Evolutionary conservation across 108 stramenopile genomes (phyloP), one percentile per base, ranked within the genome.

Genomic region (Cyclostephanos invisitatus): DNA sequence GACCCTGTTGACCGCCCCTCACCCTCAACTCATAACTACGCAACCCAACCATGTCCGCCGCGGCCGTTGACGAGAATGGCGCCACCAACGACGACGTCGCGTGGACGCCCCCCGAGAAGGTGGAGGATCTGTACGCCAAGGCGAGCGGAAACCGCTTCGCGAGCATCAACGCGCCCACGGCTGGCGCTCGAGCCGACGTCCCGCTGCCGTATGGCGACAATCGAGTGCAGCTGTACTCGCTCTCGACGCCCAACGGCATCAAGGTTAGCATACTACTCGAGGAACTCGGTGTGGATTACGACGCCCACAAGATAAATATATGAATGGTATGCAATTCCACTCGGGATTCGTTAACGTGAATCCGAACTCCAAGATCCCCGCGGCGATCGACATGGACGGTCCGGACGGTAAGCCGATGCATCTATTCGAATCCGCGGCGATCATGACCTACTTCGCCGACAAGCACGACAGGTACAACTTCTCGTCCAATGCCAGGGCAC

Each of bases 361-460:
- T 67, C 96, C 96, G 5, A 96, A 96, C 78, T 86, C 85, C 50
- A 95, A 95, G 75, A 96, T 96, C 44, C 96, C 96, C 42, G 92
- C 91, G 40, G 38, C 94, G 67, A 54, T 89, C 58, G 90, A 82
- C 77, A 77, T 40, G 21, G 54, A 50, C 15, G 59, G 60, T 9
- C 48, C 50, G 76, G 72, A 28, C 48, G 48, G 83, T 44, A 74
- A 79, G 44, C 88, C 88, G 2, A 38, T 89, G 0, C 76, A 80
- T 24, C 72, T 96, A 2, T 96, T 95, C 75, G 96, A 96, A 80
- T 75, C 84, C 0, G 96, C 81, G 9, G 74, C 80, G 24, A 96
- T 96, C 47, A 64, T 96, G 21, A 36, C 91, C 66, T 89, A 96
- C 69, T 67, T 96, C 37, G 87, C 84, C 22, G 96, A 96, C 56